Conservation (phyloP, 768 basidiomycete species). For the Lactarius vividus region DNA sequence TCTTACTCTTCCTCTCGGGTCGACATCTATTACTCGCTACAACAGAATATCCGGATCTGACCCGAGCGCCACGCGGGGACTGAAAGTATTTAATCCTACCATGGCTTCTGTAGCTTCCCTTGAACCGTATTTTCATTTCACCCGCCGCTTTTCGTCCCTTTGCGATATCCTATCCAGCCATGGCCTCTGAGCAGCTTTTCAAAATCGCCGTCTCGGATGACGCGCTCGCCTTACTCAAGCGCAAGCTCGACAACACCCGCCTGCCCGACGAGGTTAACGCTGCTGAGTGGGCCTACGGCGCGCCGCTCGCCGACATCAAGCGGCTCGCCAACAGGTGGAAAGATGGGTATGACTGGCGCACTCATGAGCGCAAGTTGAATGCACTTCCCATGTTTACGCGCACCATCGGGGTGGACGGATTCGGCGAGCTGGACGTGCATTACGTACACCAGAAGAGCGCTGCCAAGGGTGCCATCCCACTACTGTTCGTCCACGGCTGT, state of each 20-base stretch:
- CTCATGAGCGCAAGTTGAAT: constrained; percentile 35
- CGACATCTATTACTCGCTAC: too few species aligned
- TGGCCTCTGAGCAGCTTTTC: constrained; percentile 42
- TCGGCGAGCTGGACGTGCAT: constrained; percentile 37
- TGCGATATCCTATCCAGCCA: neutral
- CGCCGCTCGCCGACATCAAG: constrained; percentile 31
- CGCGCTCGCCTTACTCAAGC: constrained; percentile 39
- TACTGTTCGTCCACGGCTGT: constrained; percentile 37
- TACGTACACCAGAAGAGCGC: constrained; percentile 37
- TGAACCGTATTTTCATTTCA: too few species aligned
- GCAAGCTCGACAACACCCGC: constrained; percentile 46
- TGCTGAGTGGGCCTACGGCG: constrained; percentile 51
- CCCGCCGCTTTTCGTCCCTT: neutral
- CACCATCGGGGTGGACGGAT: constrained; percentile 36
- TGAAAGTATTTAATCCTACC: too few species aligned
- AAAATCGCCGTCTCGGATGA: constrained; percentile 45
- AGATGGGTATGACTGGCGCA: constrained; percentile 35
- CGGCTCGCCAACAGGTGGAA: constrained; percentile 34
- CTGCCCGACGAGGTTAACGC: constrained; percentile 61
- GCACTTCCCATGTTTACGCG: constrained; percentile 38
- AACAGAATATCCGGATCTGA: too few species aligned
- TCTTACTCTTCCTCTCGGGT: too few species aligned
- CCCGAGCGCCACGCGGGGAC: too few species aligned
- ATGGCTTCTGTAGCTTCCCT: neutral
- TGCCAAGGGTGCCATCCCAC: constrained; percentile 31